Percentiles rank a stretch among this genome's conserved stretches.
Conservation (phyloP, 495 filamentous ascomycete species). For the Lentithecium fluviatile region DNA sequence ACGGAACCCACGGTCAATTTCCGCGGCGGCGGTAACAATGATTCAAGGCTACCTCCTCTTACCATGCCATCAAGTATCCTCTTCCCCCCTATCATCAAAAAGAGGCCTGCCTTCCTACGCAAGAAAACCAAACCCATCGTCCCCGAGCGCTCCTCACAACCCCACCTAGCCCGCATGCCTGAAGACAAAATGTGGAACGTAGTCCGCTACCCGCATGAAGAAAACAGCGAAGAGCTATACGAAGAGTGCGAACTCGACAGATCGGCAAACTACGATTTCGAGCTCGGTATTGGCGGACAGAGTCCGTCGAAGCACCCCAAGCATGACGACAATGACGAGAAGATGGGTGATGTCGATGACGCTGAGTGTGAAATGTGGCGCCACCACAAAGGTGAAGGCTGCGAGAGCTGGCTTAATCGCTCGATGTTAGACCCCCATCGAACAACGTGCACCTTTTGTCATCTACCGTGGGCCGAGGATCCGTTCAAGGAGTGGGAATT, state of each 20-base stretch:
- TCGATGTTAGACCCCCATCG: not conserved
- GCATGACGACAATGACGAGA: too few species aligned
- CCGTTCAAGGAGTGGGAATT: not conserved
- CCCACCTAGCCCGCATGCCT: too few species aligned
- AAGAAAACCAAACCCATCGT: too few species aligned
- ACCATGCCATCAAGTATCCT: too few species aligned
- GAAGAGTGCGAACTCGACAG: not conserved
- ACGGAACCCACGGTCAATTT: too few species aligned
- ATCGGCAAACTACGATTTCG: not conserved
- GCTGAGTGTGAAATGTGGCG: not conserved
- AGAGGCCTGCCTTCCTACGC: too few species aligned
- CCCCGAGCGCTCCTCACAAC: too few species aligned
- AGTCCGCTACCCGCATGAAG: not conserved
- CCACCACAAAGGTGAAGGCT: not conserved
- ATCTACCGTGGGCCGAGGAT: not conserved
- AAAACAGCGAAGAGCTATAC: not conserved
- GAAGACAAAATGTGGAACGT: not conserved
- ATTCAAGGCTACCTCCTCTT: too few species aligned
- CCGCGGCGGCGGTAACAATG: too few species aligned
- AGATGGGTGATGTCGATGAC: not conserved
- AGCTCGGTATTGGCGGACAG: not conserved
- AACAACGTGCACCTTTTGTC: not conserved
- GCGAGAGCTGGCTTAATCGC: not conserved
- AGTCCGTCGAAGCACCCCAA: not conserved
- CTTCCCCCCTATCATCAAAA: too few species aligned